phyloP scores from a whole-genome alignment of 2,329 filamentous ascomycete genomes.

The Trichoderma cornu-damae region DNA sequence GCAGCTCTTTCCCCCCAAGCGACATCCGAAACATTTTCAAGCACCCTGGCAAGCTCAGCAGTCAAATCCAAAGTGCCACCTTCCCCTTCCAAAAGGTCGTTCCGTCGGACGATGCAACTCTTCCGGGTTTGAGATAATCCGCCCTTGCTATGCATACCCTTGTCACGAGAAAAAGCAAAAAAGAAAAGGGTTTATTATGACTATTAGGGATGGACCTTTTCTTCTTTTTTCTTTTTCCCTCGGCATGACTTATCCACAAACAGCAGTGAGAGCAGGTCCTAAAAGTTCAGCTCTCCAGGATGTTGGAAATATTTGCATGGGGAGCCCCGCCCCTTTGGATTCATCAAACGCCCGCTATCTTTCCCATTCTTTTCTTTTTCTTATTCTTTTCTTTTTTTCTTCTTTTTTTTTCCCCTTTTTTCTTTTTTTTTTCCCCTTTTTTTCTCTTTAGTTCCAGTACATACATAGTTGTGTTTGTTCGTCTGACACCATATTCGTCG shows the following conservation, averaged over 20 bases:
- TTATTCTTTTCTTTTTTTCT: background rate
- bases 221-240: background rate
- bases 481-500: constrained; percentile 1
- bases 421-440: background rate
- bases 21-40: background rate
- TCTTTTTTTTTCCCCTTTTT: background rate
- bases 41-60: background rate
- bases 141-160: background rate
- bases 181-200: background rate
- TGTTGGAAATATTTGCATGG: background rate
- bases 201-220: background rate
- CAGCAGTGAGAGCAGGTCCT: background rate
- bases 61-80: background rate
- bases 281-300: constrained; percentile 13
- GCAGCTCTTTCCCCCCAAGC: background rate
- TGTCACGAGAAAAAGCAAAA: background rate
- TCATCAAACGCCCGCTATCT: constrained; percentile 5
- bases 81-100: background rate
- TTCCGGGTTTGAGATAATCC: background rate
- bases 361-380: constrained; percentile 4
- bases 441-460: background rate
- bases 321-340: constrained; percentile 1
- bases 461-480: background rate
- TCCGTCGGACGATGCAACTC: too few species aligned
- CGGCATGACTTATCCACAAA: background rate